phyloP scores from a whole-genome alignment of 352 stramenopile species.

The Pythium chondricola region DNA sequence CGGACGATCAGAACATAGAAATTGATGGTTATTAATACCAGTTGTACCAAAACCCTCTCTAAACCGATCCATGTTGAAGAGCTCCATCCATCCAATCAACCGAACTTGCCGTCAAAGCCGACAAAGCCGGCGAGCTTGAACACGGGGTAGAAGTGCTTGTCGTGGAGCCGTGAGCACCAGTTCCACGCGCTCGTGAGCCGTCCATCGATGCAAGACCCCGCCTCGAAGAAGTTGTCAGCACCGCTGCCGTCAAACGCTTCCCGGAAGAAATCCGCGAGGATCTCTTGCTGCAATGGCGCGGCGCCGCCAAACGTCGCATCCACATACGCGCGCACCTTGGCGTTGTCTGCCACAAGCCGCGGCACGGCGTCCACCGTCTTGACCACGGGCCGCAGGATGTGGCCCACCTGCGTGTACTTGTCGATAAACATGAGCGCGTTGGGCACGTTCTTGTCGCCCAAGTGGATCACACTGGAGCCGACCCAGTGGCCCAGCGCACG shows the following conservation, averaged over 20 bases:
- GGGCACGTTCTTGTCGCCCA: slow-evolving; percentile 97
- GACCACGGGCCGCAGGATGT: slow-evolving; percentile 85
- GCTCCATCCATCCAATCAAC: slow-evolving; percentile 24
- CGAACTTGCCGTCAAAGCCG: slow-evolving; percentile 96
- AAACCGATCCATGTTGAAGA: too few species aligned
- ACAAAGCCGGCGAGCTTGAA: slow-evolving; percentile 96
- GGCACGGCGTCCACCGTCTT: slow-evolving; percentile 80
- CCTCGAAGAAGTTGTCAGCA: slow-evolving; percentile 94
- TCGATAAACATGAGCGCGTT: slow-evolving; percentile 98
- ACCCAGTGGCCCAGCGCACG: slow-evolving; percentile 82
- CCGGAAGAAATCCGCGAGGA: slow-evolving; percentile 95
- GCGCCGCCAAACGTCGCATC: slow-evolving; percentile 82
- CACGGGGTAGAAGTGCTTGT: slow-evolving; percentile 93
- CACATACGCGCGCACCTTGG: slow-evolving; percentile 56
- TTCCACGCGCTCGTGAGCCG: slow-evolving; percentile 96
- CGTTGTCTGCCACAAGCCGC: slow-evolving; percentile 36
- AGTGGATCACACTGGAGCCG: slow-evolving; percentile 93
- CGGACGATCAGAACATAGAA: too few species aligned
- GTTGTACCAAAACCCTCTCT: too few species aligned
- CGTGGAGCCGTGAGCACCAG: slow-evolving; percentile 93
- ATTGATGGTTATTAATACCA: too few species aligned
- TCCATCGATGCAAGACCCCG: slow-evolving; percentile 95
- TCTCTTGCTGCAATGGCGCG: slow-evolving; percentile 78
- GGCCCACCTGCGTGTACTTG: slow-evolving; percentile 95
- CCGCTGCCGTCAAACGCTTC: slow-evolving; percentile 95